Base-by-base conservation (phyloP, 2,329 filamentous ascomycete species). In the Myriosclerotinia curreyana region DNA sequence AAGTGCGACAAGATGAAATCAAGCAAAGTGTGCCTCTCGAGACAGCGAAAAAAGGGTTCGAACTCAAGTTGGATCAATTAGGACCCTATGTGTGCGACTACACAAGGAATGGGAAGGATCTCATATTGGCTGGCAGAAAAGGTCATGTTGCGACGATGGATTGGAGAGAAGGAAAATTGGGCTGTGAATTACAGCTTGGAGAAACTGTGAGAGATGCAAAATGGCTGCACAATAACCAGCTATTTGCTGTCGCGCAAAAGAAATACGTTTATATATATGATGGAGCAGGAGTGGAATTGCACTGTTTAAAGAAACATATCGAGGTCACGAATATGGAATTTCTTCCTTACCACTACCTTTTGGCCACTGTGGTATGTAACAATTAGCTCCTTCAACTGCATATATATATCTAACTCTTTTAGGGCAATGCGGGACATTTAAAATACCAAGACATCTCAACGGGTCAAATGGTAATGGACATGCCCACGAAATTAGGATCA, bases 211-310 rank as follows among this genome's bases (percentile, higher is more conserved):
- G 94, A 60, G 94, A 97, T 77, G 89, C 89, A 34, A 89, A 88
- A 74, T 99, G 92, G 90, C 82, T 98, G 71, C 92, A 97, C 78
- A 96, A 96, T 75, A 93, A 95, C 76, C 92, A 96, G 71, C 90
- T 86, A 77, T 97, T 98, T 77, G 94, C 94, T 0, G 92, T 96
- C 15, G 92, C 95, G 52, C 94, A 99, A 78, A 97, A 96, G 81
- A 95, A 94, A 78, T 89, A 95, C 71, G 91, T 95, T 68, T 99
- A 96, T 79, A 97, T 99, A 69, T 99, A 99, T 79, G 95, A 97
- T 73, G 83, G 86, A 64, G 85, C 91, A 64, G 95, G 95, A 60
- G 90, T 97, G 25, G 95, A 99, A 78, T 79, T 99, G 62, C 95
- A 99, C 76, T 93, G 91, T 74, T 79, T 99, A 73, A 88, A 87